Base-by-base conservation (phyloP, 2,329 filamentous ascomycete species). In the Neofusicoccum kwambonambiense region DNA sequence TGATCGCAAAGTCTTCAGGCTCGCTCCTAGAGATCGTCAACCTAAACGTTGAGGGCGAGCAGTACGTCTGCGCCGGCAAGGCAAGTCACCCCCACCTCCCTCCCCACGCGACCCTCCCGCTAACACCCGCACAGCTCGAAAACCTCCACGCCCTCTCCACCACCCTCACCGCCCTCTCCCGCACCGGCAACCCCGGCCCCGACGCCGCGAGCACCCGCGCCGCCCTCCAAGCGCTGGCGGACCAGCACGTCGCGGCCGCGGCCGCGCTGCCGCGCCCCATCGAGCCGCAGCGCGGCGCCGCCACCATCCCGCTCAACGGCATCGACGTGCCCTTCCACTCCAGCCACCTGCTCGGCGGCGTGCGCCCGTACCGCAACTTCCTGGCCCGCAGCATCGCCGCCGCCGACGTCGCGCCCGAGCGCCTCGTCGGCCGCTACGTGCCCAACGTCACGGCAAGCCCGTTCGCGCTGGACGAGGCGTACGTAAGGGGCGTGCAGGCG, bases 271-370 rank as follows among this genome's bases (percentile, higher is more conserved):
- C 19, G 19, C 19, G 19, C 19, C 19, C 19, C 41, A 56, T 56
- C 37, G 52, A 64, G 8, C 64, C 56, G n/a, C 3, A 45, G 62
- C 65, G 61, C 39, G 74, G 74, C 31, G 58, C 58, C 12, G 74
- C 74, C 17, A 75, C 73, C 3, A 69, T 76, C 2, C 74, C 74
- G 15, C 69, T 76, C 13, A 61, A 65, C 4, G 74, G 73, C 6
- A 70, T 76, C 44, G 73, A 76, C 64, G 71, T 76, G 45, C 74
- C 74, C n/a, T 76, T 76, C 60, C 74, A 76, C 66, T 70, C 68
- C 37, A 69, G 68, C 39, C 70, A 69, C 47, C 67, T 76, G 64
- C 69, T 64, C 4, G 4, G 2, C 27, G 27, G 27, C 27, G 27
- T 31, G 27, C 27, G 6, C 4, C 27, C 27, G 27, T 31, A 31